phyloP scores from a whole-genome alignment of 2,329 filamentous ascomycete genomes.

The Exophiala alcalophila region DNA sequence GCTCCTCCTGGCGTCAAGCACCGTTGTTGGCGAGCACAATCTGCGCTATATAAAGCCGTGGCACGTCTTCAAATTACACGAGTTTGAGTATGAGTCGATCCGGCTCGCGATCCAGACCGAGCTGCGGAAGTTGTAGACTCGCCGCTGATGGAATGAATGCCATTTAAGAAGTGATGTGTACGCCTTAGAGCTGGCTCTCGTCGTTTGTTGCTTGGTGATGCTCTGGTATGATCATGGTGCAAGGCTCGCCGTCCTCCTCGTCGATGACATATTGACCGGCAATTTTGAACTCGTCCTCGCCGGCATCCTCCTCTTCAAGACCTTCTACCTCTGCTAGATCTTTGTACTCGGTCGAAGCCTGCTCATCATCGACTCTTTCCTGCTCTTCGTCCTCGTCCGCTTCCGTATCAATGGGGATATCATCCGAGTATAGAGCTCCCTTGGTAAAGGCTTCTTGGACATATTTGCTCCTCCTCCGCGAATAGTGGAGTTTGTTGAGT shows the following conservation, averaged over 20 bases:
- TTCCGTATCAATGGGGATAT: neutral
- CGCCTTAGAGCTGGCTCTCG: no score
- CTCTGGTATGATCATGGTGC: constrained; percentile 4
- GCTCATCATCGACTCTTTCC: no score
- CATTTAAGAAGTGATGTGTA: no score
- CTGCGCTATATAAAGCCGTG: constrained; percentile 4
- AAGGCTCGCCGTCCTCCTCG: constrained; percentile 7
- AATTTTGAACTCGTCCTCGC: constrained; percentile 1
- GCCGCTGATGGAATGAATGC: no score
- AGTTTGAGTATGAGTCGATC: neutral
- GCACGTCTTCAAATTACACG: neutral
- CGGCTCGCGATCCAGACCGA: neutral
- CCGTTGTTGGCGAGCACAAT: neutral
- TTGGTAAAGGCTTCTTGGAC: constrained; percentile 6
- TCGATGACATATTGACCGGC: constrained; percentile 1
- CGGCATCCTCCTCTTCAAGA: constrained; percentile 2
- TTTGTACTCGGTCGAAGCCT: no score
- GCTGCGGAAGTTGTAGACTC: neutral
- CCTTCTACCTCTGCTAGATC: neutral
- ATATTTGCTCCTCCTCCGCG: constrained; percentile 3
- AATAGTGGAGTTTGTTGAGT: constrained; percentile 10
- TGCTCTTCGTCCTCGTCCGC: neutral
- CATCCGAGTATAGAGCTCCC: constrained; percentile 4
- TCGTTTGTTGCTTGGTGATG: neutral
- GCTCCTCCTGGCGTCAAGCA: constrained; percentile 1